These are phyloP conservation scores for Leptographium lundbergii DNA, from an alignment of 2,329 filamentous ascomycete genomes.

Conservation along the genomic window DNA sequence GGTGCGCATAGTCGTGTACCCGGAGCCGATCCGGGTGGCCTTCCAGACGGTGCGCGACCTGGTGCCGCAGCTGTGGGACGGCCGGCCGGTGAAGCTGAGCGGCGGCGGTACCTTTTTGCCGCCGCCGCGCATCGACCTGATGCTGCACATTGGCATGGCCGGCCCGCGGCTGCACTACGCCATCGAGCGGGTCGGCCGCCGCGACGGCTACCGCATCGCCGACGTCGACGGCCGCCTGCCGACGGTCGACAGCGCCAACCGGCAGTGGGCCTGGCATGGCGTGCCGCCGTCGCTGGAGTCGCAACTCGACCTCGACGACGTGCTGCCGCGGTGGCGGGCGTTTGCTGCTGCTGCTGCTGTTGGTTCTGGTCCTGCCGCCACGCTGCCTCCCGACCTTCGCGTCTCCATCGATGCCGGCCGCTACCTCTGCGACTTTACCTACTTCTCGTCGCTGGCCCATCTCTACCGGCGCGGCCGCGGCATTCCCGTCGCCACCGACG, in stretches of 20 bases:
- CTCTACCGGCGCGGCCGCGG: constrained; percentile 31
- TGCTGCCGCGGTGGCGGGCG: constrained; percentile 41
- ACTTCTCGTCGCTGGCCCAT: constrained; percentile 54
- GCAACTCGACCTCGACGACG: constrained; percentile 43
- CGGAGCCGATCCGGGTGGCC: constrained; percentile 54
- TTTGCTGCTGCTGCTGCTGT: constrained; percentile 27
- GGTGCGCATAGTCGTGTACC: constrained; percentile 53
- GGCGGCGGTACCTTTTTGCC: background rate
- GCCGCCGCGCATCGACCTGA: constrained; percentile 41
- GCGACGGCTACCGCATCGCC: constrained; percentile 55
- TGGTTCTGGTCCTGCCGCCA: background rate
- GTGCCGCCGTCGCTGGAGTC: constrained; percentile 43
- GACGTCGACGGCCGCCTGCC: constrained; percentile 56
- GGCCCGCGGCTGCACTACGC: constrained; percentile 50
- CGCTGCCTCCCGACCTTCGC: constrained; percentile 31
- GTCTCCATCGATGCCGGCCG: constrained; percentile 58
- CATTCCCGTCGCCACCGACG: background rate
- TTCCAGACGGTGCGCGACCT: constrained; percentile 54
- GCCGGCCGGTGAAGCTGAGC: background rate
- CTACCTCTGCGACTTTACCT: constrained; percentile 70
- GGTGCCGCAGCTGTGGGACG: constrained; percentile 50
- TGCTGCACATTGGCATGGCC: constrained; percentile 74
- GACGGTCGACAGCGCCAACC: constrained; percentile 25
- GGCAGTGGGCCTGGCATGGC: constrained; percentile 40
- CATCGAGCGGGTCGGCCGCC: constrained; percentile 57